A percentile compares a stretch with the other conserved stretches of the same genome.
Conservation (phyloP, 441 rosid genomes). For the Dalechampia spathulata region DNA sequence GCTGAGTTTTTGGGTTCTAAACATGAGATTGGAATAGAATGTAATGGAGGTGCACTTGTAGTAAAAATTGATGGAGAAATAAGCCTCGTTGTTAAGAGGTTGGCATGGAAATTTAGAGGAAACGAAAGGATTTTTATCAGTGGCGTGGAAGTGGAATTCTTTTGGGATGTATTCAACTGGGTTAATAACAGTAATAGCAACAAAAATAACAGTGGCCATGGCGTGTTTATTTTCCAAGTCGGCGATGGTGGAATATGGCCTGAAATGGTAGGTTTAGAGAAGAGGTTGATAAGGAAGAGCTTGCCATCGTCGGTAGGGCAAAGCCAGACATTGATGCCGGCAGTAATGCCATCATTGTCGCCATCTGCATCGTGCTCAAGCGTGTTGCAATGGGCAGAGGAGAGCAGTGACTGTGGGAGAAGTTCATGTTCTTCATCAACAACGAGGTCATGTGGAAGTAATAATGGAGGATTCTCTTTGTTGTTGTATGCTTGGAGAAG, state of each 20-base stretch:
- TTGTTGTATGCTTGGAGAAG: slow-evolving; percentile 54
- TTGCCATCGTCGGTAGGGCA: slow-evolving; percentile 23
- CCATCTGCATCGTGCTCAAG: slow-evolving; percentile 32
- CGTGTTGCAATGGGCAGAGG: slow-evolving; percentile 62
- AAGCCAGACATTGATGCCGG: slow-evolving; percentile 18
- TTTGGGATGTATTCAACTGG: slow-evolving; percentile 58
- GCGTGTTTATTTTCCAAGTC: slow-evolving; percentile 53
- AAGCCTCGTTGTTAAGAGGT: slow-evolving; percentile 35
- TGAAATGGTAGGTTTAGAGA: slow-evolving; percentile 50
- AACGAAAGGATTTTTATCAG: slow-evolving; percentile 35
- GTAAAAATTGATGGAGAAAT: slow-evolving; percentile 43
- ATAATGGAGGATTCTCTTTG: slow-evolving; percentile 45
- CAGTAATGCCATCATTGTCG: slow-evolving; percentile 18
- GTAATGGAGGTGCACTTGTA: slow-evolving; percentile 29
- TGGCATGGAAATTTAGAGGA: slow-evolving; percentile 56
- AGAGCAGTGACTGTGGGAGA: slow-evolving; percentile 50
- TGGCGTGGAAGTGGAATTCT: slow-evolving; percentile 44
- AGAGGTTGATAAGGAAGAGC: slow-evolving; percentile 47
- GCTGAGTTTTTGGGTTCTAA: slow-evolving; percentile 41
- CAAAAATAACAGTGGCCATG: slow-evolving; percentile 19
- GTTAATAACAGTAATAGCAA: slow-evolving; percentile 10
- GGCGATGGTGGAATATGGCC: slow-evolving; percentile 63
- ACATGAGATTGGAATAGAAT: slow-evolving; percentile 43
- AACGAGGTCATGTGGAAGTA: slow-evolving; percentile 39
- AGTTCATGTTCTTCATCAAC: slow-evolving; percentile 50